Base-by-base conservation (phyloP, 169 alveolate genomes). In the Cryptosporidium sp. region DNA sequence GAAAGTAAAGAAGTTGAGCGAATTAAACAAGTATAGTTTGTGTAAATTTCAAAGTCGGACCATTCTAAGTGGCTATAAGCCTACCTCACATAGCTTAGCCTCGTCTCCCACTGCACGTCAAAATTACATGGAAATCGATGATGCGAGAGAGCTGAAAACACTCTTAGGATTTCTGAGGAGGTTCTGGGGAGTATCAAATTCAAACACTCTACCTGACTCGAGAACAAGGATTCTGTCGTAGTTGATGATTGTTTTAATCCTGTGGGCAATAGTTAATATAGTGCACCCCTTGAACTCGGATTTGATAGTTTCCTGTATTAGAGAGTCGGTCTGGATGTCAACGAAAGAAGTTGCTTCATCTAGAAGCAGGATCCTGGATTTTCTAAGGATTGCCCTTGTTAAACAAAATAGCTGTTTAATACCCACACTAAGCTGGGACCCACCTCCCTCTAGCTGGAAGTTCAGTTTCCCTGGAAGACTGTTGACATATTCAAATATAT, bases 311-410 rank as follows among this genome's bases (percentile, higher is more conserved):
- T 93, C 84, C 73, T 94, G 93, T 3, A 94, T 94, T 37, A 94
- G 70, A 35, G 85, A 62, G 69, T 94, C 97, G 2, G 97, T 94
- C 52, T 71, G 84, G 41, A 92, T 91, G 71, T 94, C 96, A 14
- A 94, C 93, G 33, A 91, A 93, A 1, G 96, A 93, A 1, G 96
- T 96, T 3, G 98, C 97, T 89, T 96, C 98, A 85, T 96, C 98
- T 67, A 96, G 69, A 26, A 96, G 74, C 3, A 96, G 93, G 9
- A 96, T 91, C 71, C 92, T 93, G 50, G 93, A 85, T 48, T 93
- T 93, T 58, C 96, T 91, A 50, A 96, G 86, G 50, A 96, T 92
- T 18, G 97, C 94, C 84, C 98, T 93, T 3, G 94, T 94, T 35
- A 96, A 84, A 65, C 97, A 94, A 52, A 96, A 92, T 14, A 95